Evolutionary conservation across 495 filamentous ascomycete species (phyloP).

Genomic region (Evansstolkia leycettana): DNA sequence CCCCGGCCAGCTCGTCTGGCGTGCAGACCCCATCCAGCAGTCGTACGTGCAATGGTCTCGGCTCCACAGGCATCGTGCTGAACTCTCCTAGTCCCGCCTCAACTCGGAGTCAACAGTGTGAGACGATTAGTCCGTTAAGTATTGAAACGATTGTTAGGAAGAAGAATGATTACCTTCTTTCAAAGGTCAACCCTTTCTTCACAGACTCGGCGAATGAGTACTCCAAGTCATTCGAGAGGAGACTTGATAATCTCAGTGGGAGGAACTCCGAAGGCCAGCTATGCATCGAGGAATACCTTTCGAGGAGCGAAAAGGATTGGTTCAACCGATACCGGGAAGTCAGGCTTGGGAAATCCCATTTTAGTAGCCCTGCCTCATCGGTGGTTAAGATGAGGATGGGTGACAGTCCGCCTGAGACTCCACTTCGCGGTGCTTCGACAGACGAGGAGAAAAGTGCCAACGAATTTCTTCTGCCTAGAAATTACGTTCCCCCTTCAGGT

Average conservation of each 20-base stretch:
- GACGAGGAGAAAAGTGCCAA: not conserved
- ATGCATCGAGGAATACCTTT: conserved; percentile 50
- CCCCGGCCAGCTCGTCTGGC: too few relatives aligned
- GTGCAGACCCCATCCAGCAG: conserved; percentile 1
- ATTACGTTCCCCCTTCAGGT: conserved; percentile 42
- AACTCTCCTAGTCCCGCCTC: not conserved
- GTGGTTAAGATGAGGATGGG: conserved; percentile 5
- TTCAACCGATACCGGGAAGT: conserved; percentile 41
- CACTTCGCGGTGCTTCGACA: not conserved
- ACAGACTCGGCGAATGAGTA: conserved; percentile 45
- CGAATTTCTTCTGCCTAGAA: conserved; percentile 37
- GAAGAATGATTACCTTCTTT: conserved; percentile 41
- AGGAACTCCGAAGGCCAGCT: conserved; percentile 37
- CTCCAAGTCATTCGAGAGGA: conserved; percentile 38
- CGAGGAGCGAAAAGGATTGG: conserved; percentile 50
- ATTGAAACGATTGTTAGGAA: conserved; percentile 39
- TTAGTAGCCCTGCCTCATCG: conserved; percentile 10
- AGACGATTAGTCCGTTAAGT: conserved; percentile 26
- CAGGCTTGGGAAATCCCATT: conserved; percentile 21
- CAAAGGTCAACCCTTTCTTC: conserved; percentile 52
- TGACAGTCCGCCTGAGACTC: not conserved
- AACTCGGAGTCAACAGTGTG: too few relatives aligned
- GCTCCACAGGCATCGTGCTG: conserved; percentile 37
- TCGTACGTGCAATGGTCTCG: conserved; percentile 30
- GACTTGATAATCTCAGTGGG: conserved; percentile 37